Evolutionary conservation across 306 rosid species (phyloP), one percentile per base, ranked within the genome.

Genomic region (Trichosanthes truncata): DNA sequence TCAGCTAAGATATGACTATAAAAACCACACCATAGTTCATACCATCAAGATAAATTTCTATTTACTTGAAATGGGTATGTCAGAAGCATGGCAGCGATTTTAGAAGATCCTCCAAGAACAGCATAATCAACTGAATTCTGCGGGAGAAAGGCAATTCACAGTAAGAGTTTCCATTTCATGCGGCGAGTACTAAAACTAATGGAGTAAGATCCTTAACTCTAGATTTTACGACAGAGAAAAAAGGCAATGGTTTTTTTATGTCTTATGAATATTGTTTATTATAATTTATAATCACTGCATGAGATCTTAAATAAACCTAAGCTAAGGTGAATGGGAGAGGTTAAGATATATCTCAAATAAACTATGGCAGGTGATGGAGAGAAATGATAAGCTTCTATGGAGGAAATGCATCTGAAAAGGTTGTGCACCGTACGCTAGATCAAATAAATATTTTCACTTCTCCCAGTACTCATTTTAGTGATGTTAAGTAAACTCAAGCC

Each of bases 51-150:
- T 61, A 67, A 78, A 68, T 62, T 67, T 43, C 78, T 48, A 55
- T 38, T 76, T 67, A 90, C 98, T 97, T 95, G 97, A 84, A 93
- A 92, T 57, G 98, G 99, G 85, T 95, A 93, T 38, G 97, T 90
- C 62, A 93, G 65, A 72, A 95, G 97, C 73, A 89, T 89, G 79
- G 98, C 97, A 63, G 80, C 85, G 63, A 87, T 53, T 86, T 89
- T 89, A 23, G 93, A 89, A 55, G 91, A 82, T 73, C 97, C 97
- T 66, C 99, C 98, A 68, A 95, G 90, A 85, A 87, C 88, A 81
- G 96, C 97, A 84, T 88, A 93, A 82, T 93, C 96, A 61, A 83
- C 71, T 55, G 99, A 93, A 87, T 90, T 95, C 99, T 93, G 90
- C 35, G 14, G 17, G 41, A 52, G 80, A 76, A 12, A 49, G 11